phyloP scores from a whole-genome alignment of 2,329 filamentous ascomycete genomes.

The Paraconiothyrium brasiliense region DNA sequence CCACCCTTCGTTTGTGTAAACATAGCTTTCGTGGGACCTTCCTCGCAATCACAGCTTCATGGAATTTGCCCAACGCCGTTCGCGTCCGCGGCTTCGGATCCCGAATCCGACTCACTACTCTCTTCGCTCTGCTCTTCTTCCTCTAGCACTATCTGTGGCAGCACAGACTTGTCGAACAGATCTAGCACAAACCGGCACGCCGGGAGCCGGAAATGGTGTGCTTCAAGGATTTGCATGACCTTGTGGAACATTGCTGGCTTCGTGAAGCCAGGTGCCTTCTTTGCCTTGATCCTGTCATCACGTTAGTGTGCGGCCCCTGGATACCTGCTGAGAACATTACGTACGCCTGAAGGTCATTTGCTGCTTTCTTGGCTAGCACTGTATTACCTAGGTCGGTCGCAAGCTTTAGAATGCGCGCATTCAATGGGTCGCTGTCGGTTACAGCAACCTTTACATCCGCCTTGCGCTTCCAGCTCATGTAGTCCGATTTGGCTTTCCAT shows the following conservation, averaged over 20 bases:
- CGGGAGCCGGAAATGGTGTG: constrained; percentile 86
- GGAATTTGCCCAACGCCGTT: constrained; percentile 28
- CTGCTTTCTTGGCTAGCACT: constrained; percentile 87
- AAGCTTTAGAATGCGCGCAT: constrained; percentile 81
- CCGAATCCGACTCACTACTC: constrained; percentile 47
- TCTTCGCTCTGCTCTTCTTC: constrained; percentile 64
- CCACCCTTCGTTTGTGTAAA: constrained; percentile 12
- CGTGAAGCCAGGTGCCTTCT: constrained; percentile 77
- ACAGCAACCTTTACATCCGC: constrained; percentile 64
- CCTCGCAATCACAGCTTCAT: constrained; percentile 25
- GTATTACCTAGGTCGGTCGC: constrained; percentile 92
- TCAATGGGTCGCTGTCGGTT: constrained; percentile 68
- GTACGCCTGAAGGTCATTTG: constrained; percentile 76
- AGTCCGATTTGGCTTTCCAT: constrained; percentile 44
- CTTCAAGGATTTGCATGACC: constrained; percentile 84
- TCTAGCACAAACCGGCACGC: constrained; percentile 92
- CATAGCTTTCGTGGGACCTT: constrained; percentile 14
- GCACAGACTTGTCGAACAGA: constrained; percentile 89
- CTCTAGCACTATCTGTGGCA: constrained; percentile 84
- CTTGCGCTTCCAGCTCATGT: constrained; percentile 44
- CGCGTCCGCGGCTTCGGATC: constrained; percentile 28
- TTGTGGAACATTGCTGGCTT: constrained; percentile 83
- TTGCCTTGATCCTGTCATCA: constrained; percentile 72
- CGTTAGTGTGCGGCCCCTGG: constrained; percentile 24
- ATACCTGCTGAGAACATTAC: constrained; percentile 29